These are phyloP conservation scores for Leonotis leonurus DNA, from an alignment of 257 asterid genomes.

Conservation along the genomic window DNA sequence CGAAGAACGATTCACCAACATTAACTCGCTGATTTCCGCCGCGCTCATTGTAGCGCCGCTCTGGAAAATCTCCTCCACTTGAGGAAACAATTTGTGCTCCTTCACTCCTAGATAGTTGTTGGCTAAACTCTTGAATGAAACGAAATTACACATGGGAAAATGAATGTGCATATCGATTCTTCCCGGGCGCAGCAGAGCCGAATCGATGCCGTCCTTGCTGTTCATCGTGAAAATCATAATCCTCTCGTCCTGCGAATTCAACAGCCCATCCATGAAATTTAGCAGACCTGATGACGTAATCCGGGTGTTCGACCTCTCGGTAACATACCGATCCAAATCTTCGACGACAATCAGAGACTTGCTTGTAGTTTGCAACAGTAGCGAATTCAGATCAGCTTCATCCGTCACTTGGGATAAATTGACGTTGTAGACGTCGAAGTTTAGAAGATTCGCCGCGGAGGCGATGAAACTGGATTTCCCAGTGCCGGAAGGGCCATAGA, in stretches of 20 bases:
- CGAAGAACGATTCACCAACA: constrained; percentile 51
- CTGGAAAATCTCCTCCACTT: constrained; percentile 53
- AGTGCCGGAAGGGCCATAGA: constrained; percentile 67
- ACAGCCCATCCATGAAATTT: constrained; percentile 63
- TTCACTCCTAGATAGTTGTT: constrained; percentile 44
- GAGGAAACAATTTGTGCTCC: constrained; percentile 55
- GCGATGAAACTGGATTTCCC: constrained; percentile 70
- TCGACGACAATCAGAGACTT: constrained; percentile 53
- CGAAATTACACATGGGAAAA: constrained; percentile 52
- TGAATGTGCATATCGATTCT: constrained; percentile 52
- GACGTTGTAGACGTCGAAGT: constrained; percentile 49
- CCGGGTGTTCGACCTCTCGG: constrained; percentile 27
- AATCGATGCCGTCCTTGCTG: constrained; percentile 42
- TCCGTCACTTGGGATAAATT: constrained; percentile 36
- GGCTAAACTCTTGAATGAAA: constrained; percentile 44
- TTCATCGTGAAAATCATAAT: constrained; percentile 59
- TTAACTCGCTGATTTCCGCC: constrained; percentile 58
- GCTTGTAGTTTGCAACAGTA: constrained; percentile 35
- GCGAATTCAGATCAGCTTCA: constrained; percentile 47
- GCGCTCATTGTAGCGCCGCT: constrained; percentile 55
- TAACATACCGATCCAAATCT: constrained; percentile 42
- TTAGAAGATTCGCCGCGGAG: constrained; percentile 50
- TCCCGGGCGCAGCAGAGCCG: constrained; percentile 49
- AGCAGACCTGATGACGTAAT: constrained; percentile 39
- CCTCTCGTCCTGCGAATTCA: constrained; percentile 42